These are phyloP conservation scores for Amauroascus verrucosus DNA, from an alignment of 2,329 filamentous ascomycete species.

Conservation along the genomic window DNA sequence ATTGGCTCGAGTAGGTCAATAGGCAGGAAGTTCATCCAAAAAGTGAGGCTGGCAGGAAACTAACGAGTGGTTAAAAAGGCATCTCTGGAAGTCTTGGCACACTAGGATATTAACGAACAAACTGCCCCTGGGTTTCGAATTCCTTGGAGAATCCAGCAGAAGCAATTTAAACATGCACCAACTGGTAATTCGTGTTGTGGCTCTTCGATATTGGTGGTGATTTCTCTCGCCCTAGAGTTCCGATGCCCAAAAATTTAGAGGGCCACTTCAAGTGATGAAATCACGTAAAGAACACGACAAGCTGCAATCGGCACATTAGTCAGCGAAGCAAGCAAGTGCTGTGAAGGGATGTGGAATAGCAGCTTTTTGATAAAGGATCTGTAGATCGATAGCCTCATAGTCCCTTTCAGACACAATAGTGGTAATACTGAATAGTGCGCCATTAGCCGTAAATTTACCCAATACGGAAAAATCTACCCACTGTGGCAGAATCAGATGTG, in stretches of 20 bases:
- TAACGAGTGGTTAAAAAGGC: not conserved
- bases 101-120: not conserved
- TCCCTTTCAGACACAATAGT: not conserved
- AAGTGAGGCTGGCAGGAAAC: constrained; percentile 9
- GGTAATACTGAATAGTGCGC: not conserved
- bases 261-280: no score
- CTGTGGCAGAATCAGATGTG: not conserved
- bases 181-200: not conserved
- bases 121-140: not conserved
- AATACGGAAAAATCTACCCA: not conserved
- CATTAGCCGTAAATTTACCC: not conserved
- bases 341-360: not conserved
- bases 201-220: constrained; percentile 7
- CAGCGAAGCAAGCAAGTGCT: not conserved
- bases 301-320: not conserved
- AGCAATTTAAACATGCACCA: not conserved
- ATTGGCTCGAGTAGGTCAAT: not conserved
- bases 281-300: no score
- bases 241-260: not conserved
- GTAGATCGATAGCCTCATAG: not conserved
- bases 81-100: constrained; percentile 5
- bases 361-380: not conserved
- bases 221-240: not conserved
- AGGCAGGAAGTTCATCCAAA: not conserved
- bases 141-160: not conserved